Percentiles rank a stretch among this genome's conserved stretches.
These are phyloP conservation scores for Candida nonsorbophila DNA, from an alignment of 805 yeast genomes.

Conservation along the genomic window DNA sequence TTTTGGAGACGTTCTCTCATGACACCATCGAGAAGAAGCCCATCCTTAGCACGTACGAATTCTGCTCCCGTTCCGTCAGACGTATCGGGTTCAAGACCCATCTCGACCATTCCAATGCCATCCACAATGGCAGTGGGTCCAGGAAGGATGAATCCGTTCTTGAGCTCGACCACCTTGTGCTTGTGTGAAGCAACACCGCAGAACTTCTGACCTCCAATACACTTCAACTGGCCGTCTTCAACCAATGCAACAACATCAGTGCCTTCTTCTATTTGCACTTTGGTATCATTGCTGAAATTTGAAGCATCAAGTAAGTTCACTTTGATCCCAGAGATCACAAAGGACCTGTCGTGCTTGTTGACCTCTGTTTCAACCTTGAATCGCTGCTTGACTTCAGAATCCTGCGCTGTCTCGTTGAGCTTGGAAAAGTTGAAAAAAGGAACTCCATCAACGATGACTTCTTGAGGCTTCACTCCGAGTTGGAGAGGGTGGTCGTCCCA, in stretches of 20 bases:
- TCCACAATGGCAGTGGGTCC: conserved; percentile 2
- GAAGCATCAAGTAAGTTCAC: background rate
- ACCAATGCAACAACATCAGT: background rate
- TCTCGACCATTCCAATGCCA: conserved; percentile 2
- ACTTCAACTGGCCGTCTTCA: background rate
- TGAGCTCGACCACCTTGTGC: background rate
- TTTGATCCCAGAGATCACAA: conserved; percentile 1
- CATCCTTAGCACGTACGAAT: conserved; percentile 2
- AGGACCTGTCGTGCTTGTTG: background rate
- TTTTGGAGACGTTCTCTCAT: conserved; percentile 1
- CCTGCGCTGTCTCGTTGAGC: background rate
- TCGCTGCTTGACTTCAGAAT: conserved; percentile 1
- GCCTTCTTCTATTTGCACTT: background rate
- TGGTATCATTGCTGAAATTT: background rate
- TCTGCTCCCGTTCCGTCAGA: conserved; percentile 1
- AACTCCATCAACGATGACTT: conserved; percentile 3
- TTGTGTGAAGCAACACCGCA: conserved; percentile 1
- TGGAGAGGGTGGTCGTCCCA: conserved; percentile 2
- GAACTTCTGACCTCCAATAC: conserved; percentile 1
- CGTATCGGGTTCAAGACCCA: conserved; percentile 2
- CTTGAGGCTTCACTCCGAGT: conserved; percentile 1
- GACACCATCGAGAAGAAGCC: conserved; percentile 2
- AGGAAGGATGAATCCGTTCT: conserved; percentile 3
- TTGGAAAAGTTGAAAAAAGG: conserved; percentile 2
- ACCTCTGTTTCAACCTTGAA: background rate